Percentiles rank a stretch among this genome's conserved stretches.
Evolutionary conservation across 140 eudicot species (phyloP).

Genomic region (Oenanthe javanica): DNA sequence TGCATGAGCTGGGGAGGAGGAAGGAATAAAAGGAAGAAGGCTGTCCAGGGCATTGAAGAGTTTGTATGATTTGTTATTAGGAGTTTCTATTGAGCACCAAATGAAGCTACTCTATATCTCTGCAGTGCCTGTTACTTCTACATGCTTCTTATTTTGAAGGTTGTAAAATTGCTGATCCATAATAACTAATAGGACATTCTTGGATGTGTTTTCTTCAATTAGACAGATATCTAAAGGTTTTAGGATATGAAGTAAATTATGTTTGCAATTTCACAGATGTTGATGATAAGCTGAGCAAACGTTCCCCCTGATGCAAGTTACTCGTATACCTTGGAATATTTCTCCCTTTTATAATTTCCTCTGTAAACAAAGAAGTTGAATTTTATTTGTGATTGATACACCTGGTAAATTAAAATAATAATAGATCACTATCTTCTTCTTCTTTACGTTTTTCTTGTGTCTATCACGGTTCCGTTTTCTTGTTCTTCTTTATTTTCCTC

Average conservation of each 20-base stretch:
- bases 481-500: no score
- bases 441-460: no score
- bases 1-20: no score
- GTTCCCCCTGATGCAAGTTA: no score
- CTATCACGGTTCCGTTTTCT: no score
- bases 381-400: background rate
- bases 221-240: constrained; percentile 74
- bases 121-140: background rate
- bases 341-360: background rate
- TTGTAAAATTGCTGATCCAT: background rate
- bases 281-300: constrained; percentile 74
- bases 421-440: no score
- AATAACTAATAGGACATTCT: constrained; percentile 22
- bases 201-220: constrained; percentile 31
- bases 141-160: background rate
- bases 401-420: background rate
- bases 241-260: constrained; percentile 94
- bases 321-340: no score
- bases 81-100: background rate
- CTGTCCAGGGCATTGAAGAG: no score
- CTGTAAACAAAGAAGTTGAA: no score
- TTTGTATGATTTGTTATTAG: background rate
- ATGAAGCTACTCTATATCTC: background rate
- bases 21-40: no score
- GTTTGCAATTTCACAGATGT: constrained; percentile 97